These are phyloP conservation scores for Suillus americanus DNA, from an alignment of 768 basidiomycete genomes.

Conservation along the genomic window DNA sequence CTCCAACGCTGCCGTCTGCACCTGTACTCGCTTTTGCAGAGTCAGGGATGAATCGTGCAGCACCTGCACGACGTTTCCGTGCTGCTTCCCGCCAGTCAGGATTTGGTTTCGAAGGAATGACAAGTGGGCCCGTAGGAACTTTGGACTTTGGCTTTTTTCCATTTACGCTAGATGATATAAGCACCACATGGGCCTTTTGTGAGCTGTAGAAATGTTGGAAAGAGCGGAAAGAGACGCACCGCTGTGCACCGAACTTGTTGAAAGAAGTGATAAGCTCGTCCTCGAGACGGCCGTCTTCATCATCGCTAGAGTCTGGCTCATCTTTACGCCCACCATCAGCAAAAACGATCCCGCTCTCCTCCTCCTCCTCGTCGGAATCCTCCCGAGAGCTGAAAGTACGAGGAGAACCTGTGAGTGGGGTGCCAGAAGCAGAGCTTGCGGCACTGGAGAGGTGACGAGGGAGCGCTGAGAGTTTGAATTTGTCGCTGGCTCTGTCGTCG, in stretches of 20 bases:
- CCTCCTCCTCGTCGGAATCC: slow-evolving; percentile 28
- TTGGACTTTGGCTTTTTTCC: slow-evolving; percentile 38
- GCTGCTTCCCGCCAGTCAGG: slow-evolving; percentile 88
- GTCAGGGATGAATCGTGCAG: slow-evolving; percentile 57
- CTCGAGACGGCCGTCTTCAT: slow-evolving; percentile 48
- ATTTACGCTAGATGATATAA: slow-evolving; percentile 36
- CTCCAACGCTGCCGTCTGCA: slow-evolving; percentile 73
- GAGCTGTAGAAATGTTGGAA: slow-evolving; percentile 63
- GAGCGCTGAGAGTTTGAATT: slow-evolving; percentile 60
- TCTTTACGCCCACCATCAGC: slow-evolving; percentile 24
- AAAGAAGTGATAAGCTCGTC: slow-evolving; percentile 76
- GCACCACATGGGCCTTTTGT: slow-evolving; percentile 46
- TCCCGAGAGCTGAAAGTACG: slow-evolving; percentile 24
- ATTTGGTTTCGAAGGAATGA: slow-evolving; percentile 86
- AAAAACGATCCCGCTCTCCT: slow-evolving; percentile 25
- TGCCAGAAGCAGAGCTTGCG: slow-evolving; percentile 45
- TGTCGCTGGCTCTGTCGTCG: slow-evolving; percentile 59
- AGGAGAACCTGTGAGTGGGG: slow-evolving; percentile 60
- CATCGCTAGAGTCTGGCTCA: slow-evolving; percentile 53
- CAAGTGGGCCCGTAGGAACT: slow-evolving; percentile 59
- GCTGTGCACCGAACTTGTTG: slow-evolving; percentile 73
- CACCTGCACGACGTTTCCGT: slow-evolving; percentile 47
- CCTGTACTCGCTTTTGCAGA: slow-evolving; percentile 56
- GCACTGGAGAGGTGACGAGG: slow-evolving; percentile 52
- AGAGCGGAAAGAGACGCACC: slow-evolving; percentile 61